A percentile compares a stretch with the other conserved stretches of the same genome.
These are phyloP conservation scores for Trichophyton simii DNA, from an alignment of 2,329 filamentous ascomycete genomes.

Conservation along the genomic window DNA sequence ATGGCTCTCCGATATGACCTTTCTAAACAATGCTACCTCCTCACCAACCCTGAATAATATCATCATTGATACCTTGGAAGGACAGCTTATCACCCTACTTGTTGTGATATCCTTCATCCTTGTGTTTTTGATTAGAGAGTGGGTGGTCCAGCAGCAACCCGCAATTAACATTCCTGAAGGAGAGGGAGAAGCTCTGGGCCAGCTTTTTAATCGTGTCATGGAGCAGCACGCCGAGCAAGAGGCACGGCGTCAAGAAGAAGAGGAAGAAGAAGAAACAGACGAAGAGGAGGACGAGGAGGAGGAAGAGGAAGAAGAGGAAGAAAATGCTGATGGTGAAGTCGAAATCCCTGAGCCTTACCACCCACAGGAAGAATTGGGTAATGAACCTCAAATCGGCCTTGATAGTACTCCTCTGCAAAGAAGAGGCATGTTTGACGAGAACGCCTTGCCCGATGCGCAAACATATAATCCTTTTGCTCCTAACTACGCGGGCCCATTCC, in stretches of 20 bases:
- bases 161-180: conserved; percentile 64
- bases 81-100: conserved; percentile 81
- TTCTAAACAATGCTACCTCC: conserved; percentile 47
- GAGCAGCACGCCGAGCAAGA: conserved; percentile 2
- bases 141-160: conserved; percentile 95
- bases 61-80: conserved; percentile 74
- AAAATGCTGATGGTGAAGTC: background rate
- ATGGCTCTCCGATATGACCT: conserved; percentile 47
- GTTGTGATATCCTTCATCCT: conserved; percentile 91
- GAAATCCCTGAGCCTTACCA: background rate
- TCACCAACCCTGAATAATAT: conserved; percentile 62
- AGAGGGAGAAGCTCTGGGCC: conserved; percentile 40
- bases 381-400: background rate
- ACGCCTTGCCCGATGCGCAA: background rate
- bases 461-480: conserved; percentile 1
- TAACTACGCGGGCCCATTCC: background rate
- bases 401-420: background rate
- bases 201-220: conserved; percentile 22
- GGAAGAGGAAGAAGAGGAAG: conserved; percentile 12
- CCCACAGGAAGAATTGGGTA: background rate
- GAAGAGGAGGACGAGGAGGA: conserved; percentile 1
- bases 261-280: background rate
- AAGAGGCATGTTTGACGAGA: background rate
- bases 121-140: conserved; percentile 92
- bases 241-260: conserved; percentile 6